phyloP scores from a whole-genome alignment of 768 basidiomycete genomes.

The Boletus speciosus region DNA sequence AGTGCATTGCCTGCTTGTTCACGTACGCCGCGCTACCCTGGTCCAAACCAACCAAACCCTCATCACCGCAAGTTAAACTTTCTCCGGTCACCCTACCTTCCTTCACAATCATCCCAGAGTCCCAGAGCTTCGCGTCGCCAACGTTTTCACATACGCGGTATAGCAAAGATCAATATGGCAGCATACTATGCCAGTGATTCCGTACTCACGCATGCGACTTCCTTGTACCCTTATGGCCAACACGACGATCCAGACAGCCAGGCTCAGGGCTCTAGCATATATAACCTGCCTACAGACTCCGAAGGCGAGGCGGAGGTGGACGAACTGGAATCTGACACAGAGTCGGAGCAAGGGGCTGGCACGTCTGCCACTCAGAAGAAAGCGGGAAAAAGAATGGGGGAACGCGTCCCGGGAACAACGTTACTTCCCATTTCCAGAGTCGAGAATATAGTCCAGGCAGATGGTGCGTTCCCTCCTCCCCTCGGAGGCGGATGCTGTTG shows the following conservation, averaged over 20 bases:
- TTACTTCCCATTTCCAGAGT: constrained; percentile 63
- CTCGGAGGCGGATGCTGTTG: constrained; percentile 6
- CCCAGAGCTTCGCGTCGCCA: constrained; percentile 6
- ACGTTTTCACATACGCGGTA: constrained; percentile 7
- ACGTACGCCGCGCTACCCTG: constrained; percentile 27
- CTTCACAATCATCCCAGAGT: background rate
- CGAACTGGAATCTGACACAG: constrained; percentile 34
- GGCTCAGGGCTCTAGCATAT: constrained; percentile 25
- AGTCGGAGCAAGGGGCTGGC: constrained; percentile 26
- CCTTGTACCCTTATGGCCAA: constrained; percentile 30
- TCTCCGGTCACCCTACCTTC: constrained; percentile 3
- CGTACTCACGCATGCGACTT: constrained; percentile 30
- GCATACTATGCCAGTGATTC: constrained; percentile 30
- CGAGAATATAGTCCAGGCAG: constrained; percentile 76
- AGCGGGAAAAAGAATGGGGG: constrained; percentile 29
- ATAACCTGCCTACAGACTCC: constrained; percentile 34
- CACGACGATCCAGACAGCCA: constrained; percentile 24
- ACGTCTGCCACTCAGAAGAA: constrained; percentile 27
- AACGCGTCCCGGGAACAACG: constrained; percentile 61
- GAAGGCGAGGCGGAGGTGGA: constrained; percentile 33
- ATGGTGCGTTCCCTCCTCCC: constrained; percentile 46
- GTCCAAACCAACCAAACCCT: constrained; percentile 14
- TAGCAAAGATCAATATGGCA: constrained; percentile 25
- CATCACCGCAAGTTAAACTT: constrained; percentile 12
- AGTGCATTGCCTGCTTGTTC: constrained; percentile 18